phyloP scores from a whole-genome alignment of 768 basidiomycete genomes.

The Podaxis rugospora region DNA sequence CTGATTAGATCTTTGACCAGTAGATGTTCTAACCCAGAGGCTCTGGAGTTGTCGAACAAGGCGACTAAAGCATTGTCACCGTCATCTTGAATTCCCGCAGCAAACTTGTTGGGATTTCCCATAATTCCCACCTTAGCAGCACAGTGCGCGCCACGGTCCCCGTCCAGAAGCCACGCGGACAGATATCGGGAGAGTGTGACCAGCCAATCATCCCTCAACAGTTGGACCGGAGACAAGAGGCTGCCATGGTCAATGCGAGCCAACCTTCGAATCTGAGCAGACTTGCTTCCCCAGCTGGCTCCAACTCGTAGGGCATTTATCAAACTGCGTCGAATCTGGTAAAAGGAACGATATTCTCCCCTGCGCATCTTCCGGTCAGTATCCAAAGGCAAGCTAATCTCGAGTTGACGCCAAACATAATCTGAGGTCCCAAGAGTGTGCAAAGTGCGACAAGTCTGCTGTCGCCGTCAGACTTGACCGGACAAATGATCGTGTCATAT shows the following conservation, averaged over 20 bases:
- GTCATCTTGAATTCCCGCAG: neutral
- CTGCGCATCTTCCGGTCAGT: constrained; percentile 25
- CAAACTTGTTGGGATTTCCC: constrained; percentile 4
- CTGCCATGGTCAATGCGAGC: constrained; percentile 33
- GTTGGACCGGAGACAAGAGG: constrained; percentile 39
- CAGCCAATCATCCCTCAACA: constrained; percentile 44
- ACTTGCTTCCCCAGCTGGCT: constrained; percentile 40
- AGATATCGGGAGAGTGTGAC: constrained; percentile 30
- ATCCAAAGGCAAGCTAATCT: constrained; percentile 42
- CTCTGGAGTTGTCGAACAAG: neutral
- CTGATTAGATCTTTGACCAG: neutral
- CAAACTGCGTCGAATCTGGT: constrained; percentile 29
- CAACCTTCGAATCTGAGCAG: constrained; percentile 29
- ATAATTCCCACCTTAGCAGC: constrained; percentile 7
- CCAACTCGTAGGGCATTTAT: constrained; percentile 46
- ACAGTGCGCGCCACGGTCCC: neutral
- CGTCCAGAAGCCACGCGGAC: constrained; percentile 8
- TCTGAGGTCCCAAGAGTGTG: constrained; percentile 43
- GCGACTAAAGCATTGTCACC: neutral
- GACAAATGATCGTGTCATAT: neutral
- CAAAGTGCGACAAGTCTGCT: constrained; percentile 53
- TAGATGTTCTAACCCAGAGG: neutral
- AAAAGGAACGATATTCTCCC: constrained; percentile 26
- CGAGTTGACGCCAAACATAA: constrained; percentile 49
- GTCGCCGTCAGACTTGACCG: constrained; percentile 5